phyloP scores from a whole-genome alignment of 768 basidiomycete genomes.

The Russula olivacea region DNA sequence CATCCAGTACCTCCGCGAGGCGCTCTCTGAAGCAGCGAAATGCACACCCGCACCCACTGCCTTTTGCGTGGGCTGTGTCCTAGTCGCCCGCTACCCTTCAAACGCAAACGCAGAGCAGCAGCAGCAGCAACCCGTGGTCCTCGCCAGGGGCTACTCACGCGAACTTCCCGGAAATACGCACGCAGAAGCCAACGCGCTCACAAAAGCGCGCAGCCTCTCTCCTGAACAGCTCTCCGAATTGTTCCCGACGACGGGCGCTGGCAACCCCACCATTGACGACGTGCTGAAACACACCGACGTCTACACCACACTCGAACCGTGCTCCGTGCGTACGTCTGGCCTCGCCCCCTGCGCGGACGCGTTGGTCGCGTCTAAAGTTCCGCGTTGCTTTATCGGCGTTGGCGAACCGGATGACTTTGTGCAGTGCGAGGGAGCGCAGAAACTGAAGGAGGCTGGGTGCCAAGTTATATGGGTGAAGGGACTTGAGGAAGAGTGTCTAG shows the following conservation, averaged over 20 bases:
- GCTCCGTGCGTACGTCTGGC: slow-evolving; percentile 84
- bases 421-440: slow-evolving; percentile 78
- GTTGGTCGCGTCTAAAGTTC: slow-evolving; percentile 63
- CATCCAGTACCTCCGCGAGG: slow-evolving; percentile 48
- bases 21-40: slow-evolving; percentile 64
- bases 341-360: slow-evolving; percentile 81
- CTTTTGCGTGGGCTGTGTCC: slow-evolving; percentile 87
- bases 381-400: slow-evolving; percentile 80
- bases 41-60: slow-evolving; percentile 67
- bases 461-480: slow-evolving; percentile 70
- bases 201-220: slow-evolving; percentile 55
- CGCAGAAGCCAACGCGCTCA: slow-evolving; percentile 90
- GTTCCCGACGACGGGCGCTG: slow-evolving; percentile 37
- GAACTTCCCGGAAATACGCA: slow-evolving; percentile 94
- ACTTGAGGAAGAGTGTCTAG: slow-evolving; percentile 74
- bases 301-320: slow-evolving; percentile 97
- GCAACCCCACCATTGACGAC: slow-evolving; percentile 37
- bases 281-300: slow-evolving; percentile 61
- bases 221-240: slow-evolving; percentile 39
- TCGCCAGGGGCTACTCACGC: slow-evolving; percentile 83
- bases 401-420: slow-evolving; percentile 94
- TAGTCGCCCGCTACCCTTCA: slow-evolving; percentile 47
- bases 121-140: slow-evolving; percentile 39
- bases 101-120: slow-evolving; percentile 25
- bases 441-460: slow-evolving; percentile 62